Base-by-base conservation (phyloP, 768 basidiomycete genomes). In the Steccherinum ochraceum region DNA sequence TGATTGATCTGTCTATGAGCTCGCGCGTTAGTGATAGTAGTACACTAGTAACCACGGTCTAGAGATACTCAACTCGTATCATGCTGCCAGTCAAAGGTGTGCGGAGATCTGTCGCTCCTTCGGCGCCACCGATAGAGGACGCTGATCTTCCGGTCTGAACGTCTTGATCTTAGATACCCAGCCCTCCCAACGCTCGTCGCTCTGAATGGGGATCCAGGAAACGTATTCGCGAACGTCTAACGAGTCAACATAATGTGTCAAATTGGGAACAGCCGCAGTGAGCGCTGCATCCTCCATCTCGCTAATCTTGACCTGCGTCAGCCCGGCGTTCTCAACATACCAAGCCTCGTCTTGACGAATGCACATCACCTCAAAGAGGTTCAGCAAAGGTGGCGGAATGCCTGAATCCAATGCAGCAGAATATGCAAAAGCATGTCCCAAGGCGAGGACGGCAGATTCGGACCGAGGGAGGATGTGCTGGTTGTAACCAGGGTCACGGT, bases 401-500 rank as follows among this genome's bases (percentile, higher is more conserved):
- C 68, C 70, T 11, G 68, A 66, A 25, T 67, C 65, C 40, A 74
- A 50, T n/a, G 73, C 81, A 16, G 77, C 76, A 4, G 79, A 76
- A 58, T 83, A 82, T 2, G 82, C 79, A 35, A 80, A 67, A 13
- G 80, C 76, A 58, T 83, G 79, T 2, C 83, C 83, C 39, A 84
- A 76, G n/a, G 82, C 76, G 65, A 80, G 76, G 48, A 84, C 62
- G 5, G 76, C 69, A 12, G 53, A 51, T 46, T 78, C 74, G 10
- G 79, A 76, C 59, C 78, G 76, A 3, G 80, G 83, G 48, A 84
- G 72, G 51, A 83, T 63, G 46, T 78, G 67, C 4, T 70, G 67
- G 56, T 76, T 76, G 67, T 78, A 78, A 0, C 64, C 56, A 23
- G 70, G 67, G 61, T 73, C 73, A 45, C 78, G 77, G 64, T 79